A percentile compares a stretch with the other conserved stretches of the same genome.
Conservation (phyloP, 148 eudicot genomes). For the Drosera capensis region DNA sequence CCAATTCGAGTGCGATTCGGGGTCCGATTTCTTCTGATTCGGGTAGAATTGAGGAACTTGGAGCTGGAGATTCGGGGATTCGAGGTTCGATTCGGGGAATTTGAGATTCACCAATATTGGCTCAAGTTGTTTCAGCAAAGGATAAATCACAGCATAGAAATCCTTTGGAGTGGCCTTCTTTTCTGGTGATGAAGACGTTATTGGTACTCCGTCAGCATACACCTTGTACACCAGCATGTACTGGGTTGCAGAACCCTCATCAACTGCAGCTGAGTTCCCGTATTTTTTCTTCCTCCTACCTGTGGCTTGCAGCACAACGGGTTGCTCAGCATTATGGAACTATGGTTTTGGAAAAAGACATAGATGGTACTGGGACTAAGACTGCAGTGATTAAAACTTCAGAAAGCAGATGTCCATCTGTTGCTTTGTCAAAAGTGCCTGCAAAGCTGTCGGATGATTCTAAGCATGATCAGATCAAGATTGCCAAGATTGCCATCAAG, state of each 20-base stretch:
- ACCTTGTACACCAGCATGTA: no score
- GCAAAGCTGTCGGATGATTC: conserved; percentile 46
- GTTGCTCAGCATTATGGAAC: conserved; percentile 94
- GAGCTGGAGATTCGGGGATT: no score
- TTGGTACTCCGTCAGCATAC: no score
- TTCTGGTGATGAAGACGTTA: no score
- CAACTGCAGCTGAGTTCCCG: conserved; percentile 73
- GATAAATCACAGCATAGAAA: no score
- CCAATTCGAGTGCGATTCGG: no score
- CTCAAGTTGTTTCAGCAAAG: no score
- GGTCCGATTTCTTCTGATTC: no score
- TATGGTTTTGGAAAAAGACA: conserved; percentile 48
- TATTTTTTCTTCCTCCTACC: conserved; percentile 81
- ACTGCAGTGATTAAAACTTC: conserved; percentile 57
- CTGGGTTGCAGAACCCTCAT: conserved; percentile 53
- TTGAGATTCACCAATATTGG: no score
- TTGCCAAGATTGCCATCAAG: conserved; percentile 58
- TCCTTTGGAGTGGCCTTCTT: no score
- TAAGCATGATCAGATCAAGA: conserved; percentile 41
- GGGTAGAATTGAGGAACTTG: no score
- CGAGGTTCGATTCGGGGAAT: no score
- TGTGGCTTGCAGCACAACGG: conserved; percentile 95
- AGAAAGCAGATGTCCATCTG: conserved; percentile 54
- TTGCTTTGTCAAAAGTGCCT: conserved; percentile 70
- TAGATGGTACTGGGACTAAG: conserved; percentile 54